These are phyloP conservation scores for Coemansia sp. DNA, from an alignment of 192 early-diverging fungal genomes.

Conservation along the genomic window DNA sequence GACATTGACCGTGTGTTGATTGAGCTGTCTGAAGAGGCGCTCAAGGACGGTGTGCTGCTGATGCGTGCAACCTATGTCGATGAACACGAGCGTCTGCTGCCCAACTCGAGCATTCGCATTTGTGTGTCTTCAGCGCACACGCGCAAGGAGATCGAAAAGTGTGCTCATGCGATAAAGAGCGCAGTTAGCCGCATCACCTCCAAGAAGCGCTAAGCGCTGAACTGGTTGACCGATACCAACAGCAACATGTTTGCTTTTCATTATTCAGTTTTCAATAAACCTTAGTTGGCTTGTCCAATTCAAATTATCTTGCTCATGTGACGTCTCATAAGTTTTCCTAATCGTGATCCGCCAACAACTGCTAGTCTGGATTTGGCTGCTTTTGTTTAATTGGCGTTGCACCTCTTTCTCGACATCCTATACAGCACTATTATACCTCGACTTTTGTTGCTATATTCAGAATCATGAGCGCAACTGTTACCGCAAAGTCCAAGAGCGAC, in stretches of 20 bases:
- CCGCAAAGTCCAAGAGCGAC: slow-evolving; percentile 51
- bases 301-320: neutral
- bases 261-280: neutral
- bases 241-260: neutral
- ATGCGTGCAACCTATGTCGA: slow-evolving; percentile 84
- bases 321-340: too few species aligned
- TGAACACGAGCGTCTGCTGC: slow-evolving; percentile 73
- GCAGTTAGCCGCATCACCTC: slow-evolving; percentile 58
- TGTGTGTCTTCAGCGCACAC: slow-evolving; percentile 71
- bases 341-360: too few species aligned
- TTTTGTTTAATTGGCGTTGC: too few species aligned
- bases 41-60: slow-evolving; percentile 81
- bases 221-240: neutral
- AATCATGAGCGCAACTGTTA: slow-evolving; percentile 48
- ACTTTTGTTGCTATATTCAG: neutral
- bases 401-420: too few species aligned
- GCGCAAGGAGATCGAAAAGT: slow-evolving; percentile 83
- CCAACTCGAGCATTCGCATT: slow-evolving; percentile 82
- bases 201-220: slow-evolving; percentile 44
- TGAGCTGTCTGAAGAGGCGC: slow-evolving; percentile 76
- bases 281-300: neutral
- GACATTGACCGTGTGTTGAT: slow-evolving; percentile 64
- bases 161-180: slow-evolving; percentile 71
- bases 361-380: too few species aligned
- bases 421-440: neutral